These are phyloP conservation scores for Penicillium verhagenii DNA, from an alignment of 495 filamentous ascomycete species.

Conservation along the genomic window DNA sequence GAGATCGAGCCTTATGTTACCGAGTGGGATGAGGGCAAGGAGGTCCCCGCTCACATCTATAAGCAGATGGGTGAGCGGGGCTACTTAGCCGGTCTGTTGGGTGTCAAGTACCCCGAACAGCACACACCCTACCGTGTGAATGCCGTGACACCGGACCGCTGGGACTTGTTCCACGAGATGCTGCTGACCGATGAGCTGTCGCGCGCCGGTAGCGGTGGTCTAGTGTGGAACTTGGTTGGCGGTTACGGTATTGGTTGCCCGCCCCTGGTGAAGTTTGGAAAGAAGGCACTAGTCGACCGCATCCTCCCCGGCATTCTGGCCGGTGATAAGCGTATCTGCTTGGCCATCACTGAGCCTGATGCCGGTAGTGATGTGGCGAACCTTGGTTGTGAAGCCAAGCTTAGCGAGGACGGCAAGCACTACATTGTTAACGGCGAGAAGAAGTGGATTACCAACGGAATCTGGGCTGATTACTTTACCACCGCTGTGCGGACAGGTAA, in stretches of 20 bases:
- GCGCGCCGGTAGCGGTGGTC: slow-evolving; percentile 81
- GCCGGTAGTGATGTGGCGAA: slow-evolving; percentile 89
- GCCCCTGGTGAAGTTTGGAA: slow-evolving; percentile 88
- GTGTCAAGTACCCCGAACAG: slow-evolving; percentile 71
- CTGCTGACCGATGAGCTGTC: slow-evolving; percentile 91
- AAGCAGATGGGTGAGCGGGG: slow-evolving; percentile 92
- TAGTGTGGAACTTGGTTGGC: slow-evolving; percentile 98
- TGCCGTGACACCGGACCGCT: slow-evolving; percentile 80
- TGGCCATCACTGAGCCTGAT: slow-evolving; percentile 82
- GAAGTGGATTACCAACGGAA: slow-evolving; percentile 99
- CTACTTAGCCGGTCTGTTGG: slow-evolving; percentile 87
- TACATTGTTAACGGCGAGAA: slow-evolving; percentile 99
- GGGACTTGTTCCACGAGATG: slow-evolving; percentile 98
- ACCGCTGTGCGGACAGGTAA: slow-evolving; percentile 88
- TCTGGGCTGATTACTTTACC: slow-evolving; percentile 97
- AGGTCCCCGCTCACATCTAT: slow-evolving; percentile 84
- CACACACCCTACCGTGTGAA: slow-evolving; percentile 67
- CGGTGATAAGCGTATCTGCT: slow-evolving; percentile 94
- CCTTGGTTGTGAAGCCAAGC: slow-evolving; percentile 90
- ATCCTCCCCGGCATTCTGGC: slow-evolving; percentile 79
- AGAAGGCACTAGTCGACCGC: slow-evolving; percentile 81
- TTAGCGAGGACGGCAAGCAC: slow-evolving; percentile 91
- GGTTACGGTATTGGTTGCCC: slow-evolving; percentile 93
- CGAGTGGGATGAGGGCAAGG: slow-evolving; percentile 95
- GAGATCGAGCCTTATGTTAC: slow-evolving; percentile 89